Percentiles rank a stretch among this genome's conserved stretches.
These are phyloP conservation scores for Phalaenopsis aphrodite DNA, from an alignment of 106 monocot species.

Conservation along the genomic window DNA sequence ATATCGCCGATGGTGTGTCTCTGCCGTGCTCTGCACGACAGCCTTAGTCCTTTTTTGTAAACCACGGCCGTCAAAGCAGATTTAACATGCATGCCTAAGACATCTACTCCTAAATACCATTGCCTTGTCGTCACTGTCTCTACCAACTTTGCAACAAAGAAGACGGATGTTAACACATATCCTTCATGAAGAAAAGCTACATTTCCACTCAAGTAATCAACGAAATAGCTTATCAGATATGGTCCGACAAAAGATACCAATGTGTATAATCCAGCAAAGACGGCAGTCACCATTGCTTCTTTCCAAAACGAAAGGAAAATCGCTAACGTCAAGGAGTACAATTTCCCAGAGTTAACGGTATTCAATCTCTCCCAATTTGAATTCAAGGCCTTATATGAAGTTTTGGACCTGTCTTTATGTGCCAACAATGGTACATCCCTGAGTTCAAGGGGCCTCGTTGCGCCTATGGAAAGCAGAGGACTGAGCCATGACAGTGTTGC, in stretches of 20 bases:
- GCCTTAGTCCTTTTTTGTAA: slow-evolving; percentile 74
- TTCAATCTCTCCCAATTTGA: slow-evolving; percentile 72
- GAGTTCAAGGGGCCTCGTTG: slow-evolving; percentile 80
- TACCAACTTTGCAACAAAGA: slow-evolving; percentile 73
- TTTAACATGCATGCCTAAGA: slow-evolving; percentile 95
- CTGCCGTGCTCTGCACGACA: slow-evolving; percentile 75
- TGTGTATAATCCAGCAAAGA: slow-evolving; percentile 75
- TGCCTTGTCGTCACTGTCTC: slow-evolving; percentile 83
- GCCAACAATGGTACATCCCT: slow-evolving; percentile 71
- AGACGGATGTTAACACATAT: slow-evolving; percentile 65
- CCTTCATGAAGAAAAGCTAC: slow-evolving; percentile 68
- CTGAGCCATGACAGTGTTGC: slow-evolving; percentile 70
- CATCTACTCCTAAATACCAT: slow-evolving; percentile 92
- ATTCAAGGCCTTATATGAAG: slow-evolving; percentile 72
- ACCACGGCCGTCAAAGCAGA: slow-evolving; percentile 94
- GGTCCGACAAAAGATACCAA: slow-evolving; percentile 87
- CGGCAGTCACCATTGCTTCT: slow-evolving; percentile 60
- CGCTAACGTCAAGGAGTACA: slow-evolving; percentile 54
- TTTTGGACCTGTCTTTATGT: slow-evolving; percentile 66
- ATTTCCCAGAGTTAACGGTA: slow-evolving; percentile 27
- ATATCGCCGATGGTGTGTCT: slow-evolving; percentile 94
- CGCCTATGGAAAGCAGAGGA: slow-evolving; percentile 53
- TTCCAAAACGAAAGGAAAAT: slow-evolving; percentile 72
- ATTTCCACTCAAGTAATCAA: slow-evolving; percentile 82
- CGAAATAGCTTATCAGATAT: slow-evolving; percentile 77